Conservation (phyloP, 1,139 yeast species). For the Kodamaea fungicola region DNA sequence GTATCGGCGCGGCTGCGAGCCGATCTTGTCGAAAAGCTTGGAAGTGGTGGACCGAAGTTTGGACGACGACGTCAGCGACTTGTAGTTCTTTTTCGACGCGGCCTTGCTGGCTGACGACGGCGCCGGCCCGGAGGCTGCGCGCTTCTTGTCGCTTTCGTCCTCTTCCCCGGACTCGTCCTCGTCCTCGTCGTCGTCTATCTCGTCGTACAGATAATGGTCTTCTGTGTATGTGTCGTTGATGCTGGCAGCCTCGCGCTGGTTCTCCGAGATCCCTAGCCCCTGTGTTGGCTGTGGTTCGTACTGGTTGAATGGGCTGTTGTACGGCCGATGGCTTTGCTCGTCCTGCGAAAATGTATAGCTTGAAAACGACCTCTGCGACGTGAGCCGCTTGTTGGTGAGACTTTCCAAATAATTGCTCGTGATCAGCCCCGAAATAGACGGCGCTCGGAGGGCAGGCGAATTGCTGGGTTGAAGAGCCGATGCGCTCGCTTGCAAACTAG, state of each 20-base stretch:
- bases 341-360: conserved; percentile 13
- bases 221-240: conserved; percentile 15
- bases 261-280: conserved; percentile 11
- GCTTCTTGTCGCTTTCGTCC: conserved; percentile 9
- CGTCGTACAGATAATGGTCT: conserved; percentile 27
- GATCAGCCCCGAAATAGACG: conserved; percentile 19
- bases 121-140: background rate
- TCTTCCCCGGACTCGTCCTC: conserved; percentile 4
- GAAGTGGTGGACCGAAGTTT: conserved; percentile 65
- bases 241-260: conserved; percentile 13
- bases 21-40: conserved; percentile 65
- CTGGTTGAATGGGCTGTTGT: conserved; percentile 8
- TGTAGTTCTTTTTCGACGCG: conserved; percentile 23
- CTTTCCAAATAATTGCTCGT: conserved; percentile 20
- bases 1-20: conserved; percentile 67
- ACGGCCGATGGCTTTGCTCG: conserved; percentile 8
- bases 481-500: no score
- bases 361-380: conserved; percentile 13
- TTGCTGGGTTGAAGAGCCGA: background rate
- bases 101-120: conserved; percentile 12
- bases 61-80: conserved; percentile 32
- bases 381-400: conserved; percentile 11
- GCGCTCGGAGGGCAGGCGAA: conserved; percentile 5
- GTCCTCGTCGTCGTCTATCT: conserved; percentile 26
- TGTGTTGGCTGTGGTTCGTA: conserved; percentile 3